Evolutionary conservation across 1,284 basidiomycete species (phyloP).

Genomic region (Irpex rosettiformis): DNA sequence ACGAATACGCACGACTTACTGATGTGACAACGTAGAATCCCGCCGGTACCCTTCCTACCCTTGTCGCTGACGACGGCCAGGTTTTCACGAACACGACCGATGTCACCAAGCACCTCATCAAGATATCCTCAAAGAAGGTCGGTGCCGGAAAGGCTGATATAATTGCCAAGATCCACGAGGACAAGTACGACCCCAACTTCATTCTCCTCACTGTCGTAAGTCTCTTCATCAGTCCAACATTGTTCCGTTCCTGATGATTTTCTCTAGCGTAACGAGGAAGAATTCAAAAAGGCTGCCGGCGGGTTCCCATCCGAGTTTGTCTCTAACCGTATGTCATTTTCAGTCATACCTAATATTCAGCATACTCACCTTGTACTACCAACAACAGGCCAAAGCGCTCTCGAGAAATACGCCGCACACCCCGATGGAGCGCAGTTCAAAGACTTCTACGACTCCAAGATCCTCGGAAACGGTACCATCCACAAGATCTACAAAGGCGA

Average conservation of each 20-base stretch:
- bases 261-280: slow-evolving; percentile 46
- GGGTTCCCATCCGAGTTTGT: slow-evolving; percentile 40
- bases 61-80: slow-evolving; percentile 41
- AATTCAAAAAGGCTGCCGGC: slow-evolving; percentile 41
- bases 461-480: slow-evolving; percentile 42
- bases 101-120: slow-evolving; percentile 45
- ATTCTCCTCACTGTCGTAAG: slow-evolving; percentile 43
- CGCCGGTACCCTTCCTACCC: slow-evolving; percentile 51
- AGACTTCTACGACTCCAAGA: slow-evolving; percentile 50
- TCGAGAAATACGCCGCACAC: slow-evolving; percentile 38
- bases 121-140: slow-evolving; percentile 39
- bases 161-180: slow-evolving; percentile 47
- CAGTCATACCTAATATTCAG: slow-evolving; percentile 1
- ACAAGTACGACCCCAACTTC: slow-evolving; percentile 59
- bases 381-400: slow-evolving; percentile 36
- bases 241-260: not conserved
- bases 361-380: not conserved
- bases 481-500: slow-evolving; percentile 42
- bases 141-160: slow-evolving; percentile 33
- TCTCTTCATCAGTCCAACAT: slow-evolving; percentile 5
- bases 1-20: not conserved
- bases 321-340: slow-evolving; percentile 40
- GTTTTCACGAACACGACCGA: slow-evolving; percentile 45
- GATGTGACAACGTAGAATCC: slow-evolving; percentile 38
- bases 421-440: slow-evolving; percentile 44